Base-by-base conservation (phyloP, 1,139 yeast species). In the Lipomyces yarrowii region DNA sequence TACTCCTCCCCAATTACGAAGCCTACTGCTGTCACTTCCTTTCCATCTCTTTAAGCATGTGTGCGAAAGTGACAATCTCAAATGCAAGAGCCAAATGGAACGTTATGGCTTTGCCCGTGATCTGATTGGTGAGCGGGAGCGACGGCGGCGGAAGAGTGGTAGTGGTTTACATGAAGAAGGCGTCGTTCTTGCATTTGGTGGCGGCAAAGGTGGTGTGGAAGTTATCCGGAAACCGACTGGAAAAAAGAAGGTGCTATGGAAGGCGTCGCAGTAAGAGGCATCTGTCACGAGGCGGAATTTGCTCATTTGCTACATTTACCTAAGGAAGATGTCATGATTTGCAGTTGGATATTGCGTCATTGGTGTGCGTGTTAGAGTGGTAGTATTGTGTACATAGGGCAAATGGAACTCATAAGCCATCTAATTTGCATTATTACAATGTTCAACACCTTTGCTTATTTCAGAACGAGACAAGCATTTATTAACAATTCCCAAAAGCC, bases 141-240 rank as follows among this genome's bases (percentile, higher is more conserved):
- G 71, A 60, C 65, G 69, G 18, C 68, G 75, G 18, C 71, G 71
- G 51, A 62, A 62, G 46, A 35, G 60, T 11, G 64, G 61, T 54
- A 39, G 65, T 32, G 65, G 60, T 15, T 60, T 42, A 18, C 71
- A 64, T 61, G 79, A 77, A 58, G 79, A 77, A 62, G 72, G 69
- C 26, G 79, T 76, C 1, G 77, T 77, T 37, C 67, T 77, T 59
- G 75, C 79, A 15, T 77, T 77, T 71, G 78, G 78, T 37, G 76
- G 75, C 18, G 78, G 78, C 32, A 72, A 74, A 52, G 75, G 75
- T 30, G 78, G 77, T 13, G 77, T 77, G n/a, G 77, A 75, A 58
- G 73, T 77, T 23, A 73, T 76, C 48, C 72, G 77, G 46, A 73
- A 75, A 64, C 73, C 74, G 2, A 59, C 68, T 13, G 76, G 77